These are phyloP conservation scores for Tylopilus sp. DNA, from an alignment of 1,284 basidiomycete species.

Conservation along the genomic window DNA sequence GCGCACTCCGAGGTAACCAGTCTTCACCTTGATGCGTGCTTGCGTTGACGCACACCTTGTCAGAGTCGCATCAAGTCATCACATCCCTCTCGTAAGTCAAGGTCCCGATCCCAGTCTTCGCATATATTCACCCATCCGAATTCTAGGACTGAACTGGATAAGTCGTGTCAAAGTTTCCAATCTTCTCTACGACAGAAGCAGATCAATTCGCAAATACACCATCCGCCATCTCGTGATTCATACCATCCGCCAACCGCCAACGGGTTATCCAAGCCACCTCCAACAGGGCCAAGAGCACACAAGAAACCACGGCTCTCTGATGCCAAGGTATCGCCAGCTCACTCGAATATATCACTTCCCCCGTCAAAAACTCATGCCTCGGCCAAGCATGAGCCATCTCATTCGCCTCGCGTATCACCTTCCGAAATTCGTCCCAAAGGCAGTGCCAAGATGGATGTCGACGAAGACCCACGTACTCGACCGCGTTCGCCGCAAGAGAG, in stretches of 20 bases:
- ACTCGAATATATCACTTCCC: slow-evolving; percentile 33
- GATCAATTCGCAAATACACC: slow-evolving; percentile 38
- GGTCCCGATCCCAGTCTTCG: slow-evolving; percentile 2
- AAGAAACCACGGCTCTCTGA: slow-evolving; percentile 72
- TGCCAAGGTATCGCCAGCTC: slow-evolving; percentile 42
- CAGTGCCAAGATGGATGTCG: slow-evolving; percentile 54
- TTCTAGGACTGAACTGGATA: slow-evolving; percentile 61
- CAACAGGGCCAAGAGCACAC: slow-evolving; percentile 72
- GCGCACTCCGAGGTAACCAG: slow-evolving; percentile 64
- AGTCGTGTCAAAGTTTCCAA: slow-evolving; percentile 60
- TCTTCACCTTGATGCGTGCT: not conserved
- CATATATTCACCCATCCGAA: slow-evolving; percentile 11
- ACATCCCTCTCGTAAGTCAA: slow-evolving; percentile 62
- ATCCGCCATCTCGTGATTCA: slow-evolving; percentile 31
- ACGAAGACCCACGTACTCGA: slow-evolving; percentile 45
- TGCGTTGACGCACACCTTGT: slow-evolving; percentile 4
- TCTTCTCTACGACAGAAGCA: slow-evolving; percentile 41
- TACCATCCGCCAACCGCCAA: slow-evolving; percentile 26
- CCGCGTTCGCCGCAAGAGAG: slow-evolving; percentile 39
- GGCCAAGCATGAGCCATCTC: slow-evolving; percentile 28
- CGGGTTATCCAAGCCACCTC: slow-evolving; percentile 51
- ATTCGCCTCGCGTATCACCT: slow-evolving; percentile 39
- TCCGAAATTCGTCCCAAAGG: slow-evolving; percentile 36
- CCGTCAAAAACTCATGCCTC: slow-evolving; percentile 28
- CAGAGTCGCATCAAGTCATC: slow-evolving; percentile 74